Evolutionary conservation across 2,329 filamentous ascomycete genomes (phyloP), one percentile per base, ranked within the genome.

Genomic region (Nothopassalora personata): DNA sequence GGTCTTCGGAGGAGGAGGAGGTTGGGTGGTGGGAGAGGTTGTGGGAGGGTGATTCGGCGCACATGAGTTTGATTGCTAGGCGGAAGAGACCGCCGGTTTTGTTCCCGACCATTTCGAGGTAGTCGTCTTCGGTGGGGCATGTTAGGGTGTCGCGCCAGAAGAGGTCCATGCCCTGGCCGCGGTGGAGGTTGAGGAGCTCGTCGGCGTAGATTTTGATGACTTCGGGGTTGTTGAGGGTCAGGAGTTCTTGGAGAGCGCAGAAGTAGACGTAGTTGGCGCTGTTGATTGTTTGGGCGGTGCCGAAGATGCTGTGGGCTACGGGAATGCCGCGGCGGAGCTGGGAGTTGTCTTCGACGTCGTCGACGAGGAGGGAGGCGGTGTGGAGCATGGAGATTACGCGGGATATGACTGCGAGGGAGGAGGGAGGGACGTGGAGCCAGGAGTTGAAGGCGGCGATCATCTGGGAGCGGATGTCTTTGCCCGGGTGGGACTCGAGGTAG

Each of bases 61-160:
- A 89, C 90, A 96, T 95, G 31, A 95, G 82, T 76, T 92, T 91
- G 72, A 95, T 87, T 45, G 89, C 89, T 9, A 96, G 77, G 45
- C 90, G 83, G 78, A 96, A 96, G 1, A 96, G 80, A 0, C 91
- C 91, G 54, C 90, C 91, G 0, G 91, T 96, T 77, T 96, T 96
- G 77, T 95, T 92, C 67, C 85, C 85, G 10, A 96, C 90, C 91
- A 96, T 95, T 73, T 95, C 89, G n/a, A 95, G 82, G 75, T 96
- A 96, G 75, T 95, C 90, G 65, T 91, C 89, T 75, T 94, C 90
- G 53, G 84, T 89, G 13, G 90, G 90, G 73, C 89, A 93, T 19
- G 87, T 92, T 60, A 94, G 79, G 28, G 86, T 90, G 75, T 94
- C 90, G 58, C 90, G 83, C 91, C 91, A 96, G 78, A 89, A 94